These are phyloP conservation scores for Camelina hispida DNA, from an alignment of 345 rosid genomes.

Conservation along the genomic window DNA sequence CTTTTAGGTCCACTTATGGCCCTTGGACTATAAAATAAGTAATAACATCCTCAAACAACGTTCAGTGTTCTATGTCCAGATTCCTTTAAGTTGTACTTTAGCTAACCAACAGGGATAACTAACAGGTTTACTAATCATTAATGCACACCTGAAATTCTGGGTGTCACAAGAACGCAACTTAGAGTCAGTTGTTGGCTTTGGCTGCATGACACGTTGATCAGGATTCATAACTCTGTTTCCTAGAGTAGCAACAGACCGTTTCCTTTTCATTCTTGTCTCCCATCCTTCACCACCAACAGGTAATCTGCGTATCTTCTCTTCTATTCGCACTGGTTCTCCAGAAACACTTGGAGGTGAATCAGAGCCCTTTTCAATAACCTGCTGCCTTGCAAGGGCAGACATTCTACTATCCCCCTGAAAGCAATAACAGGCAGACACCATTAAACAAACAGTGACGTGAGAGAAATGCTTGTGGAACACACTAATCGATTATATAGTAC, in stretches of 20 bases:
- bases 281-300: constrained; percentile 92
- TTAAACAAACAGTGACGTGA: constrained; percentile 19
- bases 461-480: constrained; percentile 20
- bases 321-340: constrained; percentile 58
- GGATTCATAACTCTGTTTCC: constrained; percentile 62
- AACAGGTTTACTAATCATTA: constrained; percentile 20
- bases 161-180: constrained; percentile 75
- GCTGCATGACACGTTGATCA: constrained; percentile 67
- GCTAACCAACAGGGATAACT: constrained; percentile 9
- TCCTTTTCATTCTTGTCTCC: constrained; percentile 91
- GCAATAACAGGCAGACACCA: constrained; percentile 26
- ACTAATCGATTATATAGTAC: neutral
- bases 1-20: neutral
- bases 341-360: constrained; percentile 61
- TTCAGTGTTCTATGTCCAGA: constrained; percentile 10
- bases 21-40: constrained; percentile 11
- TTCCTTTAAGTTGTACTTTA: constrained; percentile 2
- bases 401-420: constrained; percentile 66
- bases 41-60: constrained; percentile 12
- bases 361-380: constrained; percentile 62
- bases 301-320: constrained; percentile 81
- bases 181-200: constrained; percentile 63
- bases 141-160: constrained; percentile 71
- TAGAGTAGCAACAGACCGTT: constrained; percentile 84
- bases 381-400: constrained; percentile 59